phyloP scores from a whole-genome alignment of 805 yeast species.

The Yarrowia sp. region DNA sequence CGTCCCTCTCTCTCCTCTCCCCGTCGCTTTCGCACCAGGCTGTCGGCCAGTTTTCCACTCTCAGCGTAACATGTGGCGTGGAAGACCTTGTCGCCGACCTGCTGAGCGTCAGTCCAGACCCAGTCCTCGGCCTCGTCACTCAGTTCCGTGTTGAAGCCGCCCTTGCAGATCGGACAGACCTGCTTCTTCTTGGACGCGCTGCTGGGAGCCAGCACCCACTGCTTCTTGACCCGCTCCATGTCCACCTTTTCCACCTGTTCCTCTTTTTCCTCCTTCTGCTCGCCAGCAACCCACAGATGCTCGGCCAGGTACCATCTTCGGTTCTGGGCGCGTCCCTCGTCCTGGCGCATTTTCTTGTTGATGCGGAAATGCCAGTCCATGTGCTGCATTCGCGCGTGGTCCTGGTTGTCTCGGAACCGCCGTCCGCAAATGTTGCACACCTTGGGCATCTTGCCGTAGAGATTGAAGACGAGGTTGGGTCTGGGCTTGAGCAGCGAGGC shows the following conservation, averaged over 20 bases:
- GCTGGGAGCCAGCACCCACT: slow-evolving; percentile 65
- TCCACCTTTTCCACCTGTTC: slow-evolving; percentile 29
- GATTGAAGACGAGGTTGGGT: slow-evolving; percentile 39
- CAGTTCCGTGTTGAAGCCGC: slow-evolving; percentile 59
- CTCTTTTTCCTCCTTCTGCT: slow-evolving; percentile 45
- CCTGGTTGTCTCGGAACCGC: slow-evolving; percentile 51
- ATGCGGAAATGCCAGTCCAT: slow-evolving; percentile 96
- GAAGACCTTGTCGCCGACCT: slow-evolving; percentile 49
- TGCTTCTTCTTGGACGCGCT: slow-evolving; percentile 56
- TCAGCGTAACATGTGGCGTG: slow-evolving; percentile 73
- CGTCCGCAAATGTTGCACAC: slow-evolving; percentile 91
- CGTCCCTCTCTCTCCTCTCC: not conserved
- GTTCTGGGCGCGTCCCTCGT: slow-evolving; percentile 52
- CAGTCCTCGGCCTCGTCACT: slow-evolving; percentile 76
- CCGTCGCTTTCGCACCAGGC: not conserved
- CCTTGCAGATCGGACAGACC: slow-evolving; percentile 71
- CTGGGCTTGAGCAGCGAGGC: slow-evolving; percentile 38
- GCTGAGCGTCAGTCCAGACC: slow-evolving; percentile 72
- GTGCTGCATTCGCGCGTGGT: slow-evolving; percentile 54
- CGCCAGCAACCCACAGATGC: slow-evolving; percentile 68
- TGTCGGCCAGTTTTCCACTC: slow-evolving; percentile 39
- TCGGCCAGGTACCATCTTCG: slow-evolving; percentile 80
- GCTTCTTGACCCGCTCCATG: slow-evolving; percentile 42
- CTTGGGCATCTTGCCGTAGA: slow-evolving; percentile 62
- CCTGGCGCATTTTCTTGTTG: slow-evolving; percentile 67